These are phyloP conservation scores for Fonsecaea pedrosoi DNA, from an alignment of 2,329 filamentous ascomycete species.

Conservation along the genomic window DNA sequence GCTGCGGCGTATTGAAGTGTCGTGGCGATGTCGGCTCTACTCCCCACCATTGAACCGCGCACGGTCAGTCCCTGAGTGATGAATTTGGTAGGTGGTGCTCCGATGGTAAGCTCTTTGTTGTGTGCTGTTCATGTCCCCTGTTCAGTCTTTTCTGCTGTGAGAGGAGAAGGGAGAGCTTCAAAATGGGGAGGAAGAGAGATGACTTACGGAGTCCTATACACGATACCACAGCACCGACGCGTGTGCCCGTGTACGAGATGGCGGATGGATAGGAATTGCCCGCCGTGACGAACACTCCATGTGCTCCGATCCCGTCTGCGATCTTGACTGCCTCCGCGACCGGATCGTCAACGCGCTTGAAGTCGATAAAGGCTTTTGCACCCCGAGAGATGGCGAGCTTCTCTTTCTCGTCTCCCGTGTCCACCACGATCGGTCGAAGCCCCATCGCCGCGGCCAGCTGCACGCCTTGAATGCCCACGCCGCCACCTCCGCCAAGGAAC, in stretches of 20 bases:
- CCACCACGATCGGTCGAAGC: constrained; percentile 62
- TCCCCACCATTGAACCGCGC: neutral
- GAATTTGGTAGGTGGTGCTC: neutral
- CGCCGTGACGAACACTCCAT: constrained; percentile 53
- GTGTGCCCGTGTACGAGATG: neutral
- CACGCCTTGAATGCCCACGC: constrained; percentile 64
- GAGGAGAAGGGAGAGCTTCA: neutral
- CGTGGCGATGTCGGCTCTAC: constrained; percentile 1
- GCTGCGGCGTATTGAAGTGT: neutral
- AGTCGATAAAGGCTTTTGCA: constrained; percentile 63
- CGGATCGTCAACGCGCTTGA: constrained; percentile 49
- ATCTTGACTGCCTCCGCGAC: constrained; percentile 53
- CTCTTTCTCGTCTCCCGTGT: constrained; percentile 57
- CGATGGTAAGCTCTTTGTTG: constrained; percentile 1
- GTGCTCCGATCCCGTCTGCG: constrained; percentile 54
- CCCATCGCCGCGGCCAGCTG: constrained; percentile 63
- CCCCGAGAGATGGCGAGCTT: constrained; percentile 57
- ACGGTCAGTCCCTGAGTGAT: neutral
- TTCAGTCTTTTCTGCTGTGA: neutral
- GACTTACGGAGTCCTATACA: constrained; percentile 4
- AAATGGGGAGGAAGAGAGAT: neutral
- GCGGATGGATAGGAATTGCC: constrained; percentile 17
- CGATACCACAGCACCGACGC: neutral
- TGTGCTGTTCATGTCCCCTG: neutral
- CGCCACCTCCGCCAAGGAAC: constrained; percentile 63